Evolutionary conservation across 1,284 basidiomycete species (phyloP), one percentile per base, ranked within the genome.

Genomic region (Kalmanozyma brasiliensis): DNA sequence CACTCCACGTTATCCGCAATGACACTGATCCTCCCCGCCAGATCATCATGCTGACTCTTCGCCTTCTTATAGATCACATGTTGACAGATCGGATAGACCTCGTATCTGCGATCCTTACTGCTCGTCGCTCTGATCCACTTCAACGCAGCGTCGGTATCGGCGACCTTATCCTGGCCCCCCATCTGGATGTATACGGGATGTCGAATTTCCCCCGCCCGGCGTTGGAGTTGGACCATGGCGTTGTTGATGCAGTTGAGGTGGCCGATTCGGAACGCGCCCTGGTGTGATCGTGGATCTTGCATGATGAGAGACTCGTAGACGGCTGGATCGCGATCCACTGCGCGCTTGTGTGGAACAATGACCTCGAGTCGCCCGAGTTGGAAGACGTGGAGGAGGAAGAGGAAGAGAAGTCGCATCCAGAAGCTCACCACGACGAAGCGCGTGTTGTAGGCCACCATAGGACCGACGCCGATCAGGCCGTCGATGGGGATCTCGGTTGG

Each of bases 51-150:
- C 59, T 80, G 76, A n/a, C 60, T 65, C 62, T 79, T 79, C 30
- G 74, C 76, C 58, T 80, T 79, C 33, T 76, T 73, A 62, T 80
- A 80, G 41, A 80, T 74, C 22, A 80, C 77, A 37, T 79, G 78
- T 48, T 80, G 78, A 52, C 78, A 79, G 41, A 79, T 71, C 17
- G 78, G 78, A 37, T 79, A 80, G 16, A 80, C 61, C 16, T 68
- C 68, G 49, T 75, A 70, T n/a, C 53, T 45, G 23, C 62, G 55
- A 49, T 80, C 78, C n/a, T 46, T 42, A 11, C 72, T 57, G 4
- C n/a, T 29, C n/a, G 59, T 61, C 11, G 43, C 20, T 17, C 71
- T 47, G 13, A 78, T 56, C 62, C 73, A 80, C 10, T 52, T 20
- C 17, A 75, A 24, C 0, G 74, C 57, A 13, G 53, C 57, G 17